Conservation (phyloP, 2,329 filamentous ascomycete genomes). For the Colletotrichum navitas region DNA sequence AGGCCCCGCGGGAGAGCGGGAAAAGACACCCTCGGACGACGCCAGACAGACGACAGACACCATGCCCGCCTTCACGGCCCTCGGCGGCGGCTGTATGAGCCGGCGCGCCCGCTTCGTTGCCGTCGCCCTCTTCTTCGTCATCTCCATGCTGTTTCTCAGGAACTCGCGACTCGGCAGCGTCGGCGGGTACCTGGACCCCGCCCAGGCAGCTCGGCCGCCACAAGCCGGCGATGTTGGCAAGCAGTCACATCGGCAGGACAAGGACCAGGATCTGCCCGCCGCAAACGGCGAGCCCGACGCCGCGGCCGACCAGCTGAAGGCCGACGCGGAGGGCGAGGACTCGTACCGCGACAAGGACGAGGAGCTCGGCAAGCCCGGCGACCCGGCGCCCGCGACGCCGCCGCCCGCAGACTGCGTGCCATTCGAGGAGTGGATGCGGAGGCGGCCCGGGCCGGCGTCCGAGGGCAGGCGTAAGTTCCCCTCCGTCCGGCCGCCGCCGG, state of each 20-base stretch:
- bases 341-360: conserved; percentile 40
- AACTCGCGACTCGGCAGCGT: conserved; percentile 18
- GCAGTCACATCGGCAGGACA: conserved; percentile 16
- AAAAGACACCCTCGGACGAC: neutral
- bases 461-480: conserved; percentile 80
- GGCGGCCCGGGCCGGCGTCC: conserved; percentile 57
- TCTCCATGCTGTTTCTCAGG: conserved; percentile 27
- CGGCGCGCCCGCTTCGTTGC: conserved; percentile 28
- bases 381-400: conserved; percentile 9
- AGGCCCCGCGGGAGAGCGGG: neutral
- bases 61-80: conserved; percentile 35
- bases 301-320: conserved; percentile 27
- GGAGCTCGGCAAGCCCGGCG: conserved; percentile 10
- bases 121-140: conserved; percentile 21
- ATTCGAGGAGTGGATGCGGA: conserved; percentile 36
- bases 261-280: conserved; percentile 3
- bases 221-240: neutral
- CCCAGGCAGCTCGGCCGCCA: neutral
- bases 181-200: conserved; percentile 11
- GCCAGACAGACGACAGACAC: neutral
- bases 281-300: conserved; percentile 31
- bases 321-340: conserved; percentile 27
- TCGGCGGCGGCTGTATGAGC: conserved; percentile 18
- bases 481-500: conserved; percentile 80
- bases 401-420: conserved; percentile 13